Evolutionary conservation across 441 rosid genomes (phyloP).

Genomic region (Manihot esculenta): DNA sequence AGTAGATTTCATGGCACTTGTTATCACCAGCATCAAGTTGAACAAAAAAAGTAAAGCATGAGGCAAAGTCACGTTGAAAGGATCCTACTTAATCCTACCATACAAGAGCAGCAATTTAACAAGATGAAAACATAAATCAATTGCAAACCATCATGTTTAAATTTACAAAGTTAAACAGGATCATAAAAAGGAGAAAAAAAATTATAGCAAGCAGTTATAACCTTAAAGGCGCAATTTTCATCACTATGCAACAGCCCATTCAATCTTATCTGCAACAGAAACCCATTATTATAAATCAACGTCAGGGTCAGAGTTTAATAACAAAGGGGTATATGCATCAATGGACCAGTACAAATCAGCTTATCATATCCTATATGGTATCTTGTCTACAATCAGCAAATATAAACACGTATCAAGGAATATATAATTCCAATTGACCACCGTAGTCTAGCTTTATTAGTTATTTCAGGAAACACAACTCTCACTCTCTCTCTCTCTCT

Average conservation of each 20-base stretch:
- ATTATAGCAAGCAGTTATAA: constrained; percentile 19
- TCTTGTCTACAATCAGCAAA: not conserved
- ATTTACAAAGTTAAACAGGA: not conserved
- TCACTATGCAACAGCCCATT: constrained; percentile 90
- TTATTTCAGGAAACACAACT: not conserved
- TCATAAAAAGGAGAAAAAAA: not conserved
- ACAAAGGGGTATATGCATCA: not conserved
- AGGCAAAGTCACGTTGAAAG: not conserved
- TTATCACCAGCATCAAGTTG: not conserved
- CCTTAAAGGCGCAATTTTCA: constrained; percentile 86
- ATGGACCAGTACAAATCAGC: not conserved
- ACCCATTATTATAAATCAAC: constrained; percentile 7
- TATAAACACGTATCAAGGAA: not conserved
- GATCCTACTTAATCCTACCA: not conserved
- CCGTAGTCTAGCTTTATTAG: not conserved
- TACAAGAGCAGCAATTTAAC: not conserved
- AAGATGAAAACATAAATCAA: not conserved
- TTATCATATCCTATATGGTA: not conserved
- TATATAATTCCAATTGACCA: no score
- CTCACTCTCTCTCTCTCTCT: not conserved
- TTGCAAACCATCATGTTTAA: not conserved
- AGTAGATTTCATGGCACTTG: not conserved
- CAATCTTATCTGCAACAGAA: constrained; percentile 71
- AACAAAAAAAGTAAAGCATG: not conserved
- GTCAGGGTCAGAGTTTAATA: no score